Evolutionary conservation across 805 yeast species (phyloP).

Genomic region (Starmerella vaccinii): DNA sequence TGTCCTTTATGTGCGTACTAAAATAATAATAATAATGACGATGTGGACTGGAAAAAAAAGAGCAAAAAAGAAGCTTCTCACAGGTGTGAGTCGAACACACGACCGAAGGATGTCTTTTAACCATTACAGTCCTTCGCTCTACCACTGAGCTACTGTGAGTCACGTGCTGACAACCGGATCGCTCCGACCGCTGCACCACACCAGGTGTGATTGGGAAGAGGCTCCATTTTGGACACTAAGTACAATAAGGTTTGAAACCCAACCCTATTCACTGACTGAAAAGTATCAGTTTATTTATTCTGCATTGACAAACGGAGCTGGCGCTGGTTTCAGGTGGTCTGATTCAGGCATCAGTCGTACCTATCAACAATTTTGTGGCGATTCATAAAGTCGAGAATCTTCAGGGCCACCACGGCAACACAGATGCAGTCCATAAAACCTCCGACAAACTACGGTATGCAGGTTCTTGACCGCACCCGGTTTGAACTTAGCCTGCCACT

Average conservation of each 20-base stretch:
- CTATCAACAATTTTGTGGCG: background rate
- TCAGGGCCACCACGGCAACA: background rate
- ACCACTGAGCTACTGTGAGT: slow-evolving; percentile 19
- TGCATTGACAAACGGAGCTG: background rate
- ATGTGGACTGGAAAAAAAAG: background rate
- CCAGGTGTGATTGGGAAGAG: background rate
- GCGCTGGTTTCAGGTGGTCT: background rate
- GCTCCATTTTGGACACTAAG: background rate
- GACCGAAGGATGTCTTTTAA: slow-evolving; percentile 25
- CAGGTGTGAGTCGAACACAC: slow-evolving; percentile 28
- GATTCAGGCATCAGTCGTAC: background rate
- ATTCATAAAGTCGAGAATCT: background rate
- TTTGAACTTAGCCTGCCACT: slow-evolving; percentile 51
- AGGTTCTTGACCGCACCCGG: slow-evolving; percentile 50
- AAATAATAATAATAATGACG: too few relatives aligned
- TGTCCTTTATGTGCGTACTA: too few relatives aligned
- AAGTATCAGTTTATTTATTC: background rate
- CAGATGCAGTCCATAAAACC: slow-evolving; percentile 34
- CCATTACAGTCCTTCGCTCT: slow-evolving; percentile 26
- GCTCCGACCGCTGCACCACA: background rate
- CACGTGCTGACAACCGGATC: background rate
- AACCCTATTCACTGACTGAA: background rate
- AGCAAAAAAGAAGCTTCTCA: slow-evolving; percentile 8
- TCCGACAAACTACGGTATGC: slow-evolving; percentile 61
- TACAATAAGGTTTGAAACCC: background rate